Evolutionary conservation across 306 rosid genomes (phyloP), one percentile per base, ranked within the genome.

Genomic region (Fragaria nilgerrensis): DNA sequence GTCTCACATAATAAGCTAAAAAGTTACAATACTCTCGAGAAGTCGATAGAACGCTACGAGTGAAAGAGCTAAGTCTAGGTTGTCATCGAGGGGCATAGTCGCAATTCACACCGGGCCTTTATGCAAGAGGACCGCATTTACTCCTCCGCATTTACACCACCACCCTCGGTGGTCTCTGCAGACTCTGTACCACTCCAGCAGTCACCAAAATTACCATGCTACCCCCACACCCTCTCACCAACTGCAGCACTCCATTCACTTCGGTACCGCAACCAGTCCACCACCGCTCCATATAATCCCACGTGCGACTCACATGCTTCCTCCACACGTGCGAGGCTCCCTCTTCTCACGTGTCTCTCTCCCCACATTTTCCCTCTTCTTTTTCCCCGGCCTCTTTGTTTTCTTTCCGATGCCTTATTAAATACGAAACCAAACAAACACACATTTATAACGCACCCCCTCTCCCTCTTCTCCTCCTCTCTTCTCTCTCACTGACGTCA

Each of bases 301-400:
- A 32, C 68, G 68, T 3, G 44, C 41, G 43, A 63, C 13, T 6
- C 68, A 63, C 68, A 3, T 16, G 44, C 20, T 32, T 6, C 7
- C 1, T 58, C 34, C 34, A 59, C 65, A 65, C 70, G 70, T 66
- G 70, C 70, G 29, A 66, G n/a, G 22, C 23, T 32, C 44, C 20
- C 44, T 23, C 11, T 44, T 36, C 49, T 66, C 48, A 66, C 48
- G 70, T 37, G 70, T 17, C 70, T 1, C 47, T 20, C 16, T 47
- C 70, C 47, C 15, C 16, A 65, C 2, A 65, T 65, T 74, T 74
- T 75, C 70, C 70, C 59, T 75, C 70, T 27, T 56, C 23, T 73
- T 37, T n/a, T 49, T 49, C 55, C n/a, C 27, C n/a, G n/a, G n/a
- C n/a, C 45, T 43, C 37, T 41, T 20, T 25, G 55, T 58, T 66